Evolutionary conservation across 179 eudicot genomes (phyloP).

Genomic region (Spinacia oleracea): DNA sequence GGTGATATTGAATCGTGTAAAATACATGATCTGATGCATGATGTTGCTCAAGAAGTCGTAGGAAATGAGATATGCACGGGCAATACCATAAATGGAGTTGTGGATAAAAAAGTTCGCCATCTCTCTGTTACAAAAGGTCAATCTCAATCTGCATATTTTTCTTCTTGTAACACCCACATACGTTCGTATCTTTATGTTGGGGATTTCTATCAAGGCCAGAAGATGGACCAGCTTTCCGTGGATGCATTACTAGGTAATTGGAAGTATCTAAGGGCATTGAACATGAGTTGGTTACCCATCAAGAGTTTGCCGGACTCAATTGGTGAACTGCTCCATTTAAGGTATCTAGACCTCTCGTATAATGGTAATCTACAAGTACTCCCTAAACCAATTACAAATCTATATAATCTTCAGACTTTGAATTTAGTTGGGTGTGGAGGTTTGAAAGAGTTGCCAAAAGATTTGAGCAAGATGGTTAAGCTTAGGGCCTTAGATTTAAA

Average conservation of each 20-base stretch:
- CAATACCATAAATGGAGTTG: not conserved
- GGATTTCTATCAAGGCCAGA: no score
- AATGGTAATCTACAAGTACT: not conserved
- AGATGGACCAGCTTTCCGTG: not conserved
- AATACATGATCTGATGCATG: not conserved
- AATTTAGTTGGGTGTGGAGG: not conserved
- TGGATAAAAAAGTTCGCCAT: not conserved
- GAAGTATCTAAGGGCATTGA: conserved; percentile 15
- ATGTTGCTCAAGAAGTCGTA: not conserved
- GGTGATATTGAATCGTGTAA: not conserved
- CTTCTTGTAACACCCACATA: not conserved
- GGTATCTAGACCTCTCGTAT: conserved; percentile 8
- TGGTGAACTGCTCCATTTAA: conserved; percentile 7
- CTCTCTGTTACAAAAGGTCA: no score
- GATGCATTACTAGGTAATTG: not conserved
- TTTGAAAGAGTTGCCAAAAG: conserved; percentile 22
- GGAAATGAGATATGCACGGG: not conserved
- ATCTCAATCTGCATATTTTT: not conserved
- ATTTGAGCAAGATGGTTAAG: conserved; percentile 13
- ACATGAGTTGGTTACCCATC: not conserved
- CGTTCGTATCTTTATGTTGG: no score
- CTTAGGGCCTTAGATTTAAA: conserved; percentile 25
- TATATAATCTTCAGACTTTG: not conserved
- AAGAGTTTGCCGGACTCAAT: conserved; percentile 14
- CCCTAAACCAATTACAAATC: not conserved